These are phyloP conservation scores for Cutaneotrichosporon sp. DNA, from an alignment of 1,284 basidiomycete species.

Conservation along the genomic window DNA sequence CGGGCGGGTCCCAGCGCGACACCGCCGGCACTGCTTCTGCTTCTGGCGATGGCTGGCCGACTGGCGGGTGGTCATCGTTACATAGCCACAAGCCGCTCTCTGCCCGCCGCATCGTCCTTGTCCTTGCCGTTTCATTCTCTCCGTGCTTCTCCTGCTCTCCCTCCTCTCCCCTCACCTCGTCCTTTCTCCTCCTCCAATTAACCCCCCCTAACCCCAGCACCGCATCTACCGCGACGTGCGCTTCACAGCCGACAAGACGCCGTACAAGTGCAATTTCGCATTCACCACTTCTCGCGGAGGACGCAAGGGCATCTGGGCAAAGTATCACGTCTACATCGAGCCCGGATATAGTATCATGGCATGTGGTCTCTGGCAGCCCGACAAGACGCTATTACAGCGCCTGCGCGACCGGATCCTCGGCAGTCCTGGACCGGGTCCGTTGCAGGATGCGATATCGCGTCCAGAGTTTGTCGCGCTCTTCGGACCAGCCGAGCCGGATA, in stretches of 20 bases:
- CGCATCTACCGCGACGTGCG: conserved; percentile 61
- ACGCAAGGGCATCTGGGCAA: conserved; percentile 51
- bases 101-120: neutral
- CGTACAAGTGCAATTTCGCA: conserved; percentile 74
- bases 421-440: conserved; percentile 57
- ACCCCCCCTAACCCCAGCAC: conserved; percentile 33
- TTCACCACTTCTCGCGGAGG: conserved; percentile 47
- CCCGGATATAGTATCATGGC: conserved; percentile 72
- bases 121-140: too few relatives aligned
- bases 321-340: conserved; percentile 56
- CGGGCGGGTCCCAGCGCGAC: neutral
- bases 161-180: neutral
- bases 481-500: conserved; percentile 64
- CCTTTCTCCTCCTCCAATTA: neutral
- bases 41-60: too few relatives aligned
- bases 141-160: neutral
- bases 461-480: conserved; percentile 70
- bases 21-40: neutral
- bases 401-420: conserved; percentile 69
- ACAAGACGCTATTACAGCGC: conserved; percentile 69
- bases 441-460: conserved; percentile 65
- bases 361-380: conserved; percentile 80
- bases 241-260: conserved; percentile 72
- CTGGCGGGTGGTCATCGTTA: neutral
- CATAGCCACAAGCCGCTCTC: neutral